Percentiles rank a stretch among this genome's conserved stretches.
Conservation (phyloP, 306 rosid species). For the Sesbania bispinosa region DNA sequence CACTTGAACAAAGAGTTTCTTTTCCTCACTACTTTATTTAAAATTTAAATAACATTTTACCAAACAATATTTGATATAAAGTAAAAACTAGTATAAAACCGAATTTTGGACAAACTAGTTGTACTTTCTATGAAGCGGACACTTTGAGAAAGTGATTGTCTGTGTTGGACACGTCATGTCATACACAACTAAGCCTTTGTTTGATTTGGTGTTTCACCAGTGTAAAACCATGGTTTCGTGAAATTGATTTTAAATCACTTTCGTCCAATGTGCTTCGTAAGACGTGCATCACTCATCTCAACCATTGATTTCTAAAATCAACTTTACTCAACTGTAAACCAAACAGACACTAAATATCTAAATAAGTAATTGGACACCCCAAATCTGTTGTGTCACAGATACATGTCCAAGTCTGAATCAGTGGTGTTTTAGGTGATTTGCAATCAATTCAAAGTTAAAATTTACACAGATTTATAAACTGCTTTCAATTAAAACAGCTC, state of each 20-base stretch:
- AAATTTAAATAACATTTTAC: neutral
- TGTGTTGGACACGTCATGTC: neutral
- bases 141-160: neutral
- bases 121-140: neutral
- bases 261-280: too few species aligned
- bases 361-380: neutral
- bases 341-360: too few species aligned
- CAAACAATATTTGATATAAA: constrained; percentile 3
- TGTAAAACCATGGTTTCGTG: too few species aligned
- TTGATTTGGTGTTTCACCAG: too few species aligned
- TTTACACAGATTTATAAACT: neutral
- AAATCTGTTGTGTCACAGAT: neutral
- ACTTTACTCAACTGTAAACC: too few species aligned
- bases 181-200: too few species aligned
- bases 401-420: neutral
- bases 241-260: too few species aligned
- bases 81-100: neutral
- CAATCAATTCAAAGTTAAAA: constrained; percentile 2
- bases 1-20: neutral
- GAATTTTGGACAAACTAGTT: constrained; percentile 3
- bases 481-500: constrained; percentile 1
- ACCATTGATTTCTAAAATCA: too few species aligned
- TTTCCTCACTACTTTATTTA: neutral
- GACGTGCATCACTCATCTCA: too few species aligned
- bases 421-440: neutral